These are phyloP conservation scores for Salix viminalis DNA, from an alignment of 345 rosid species.

Conservation along the genomic window DNA sequence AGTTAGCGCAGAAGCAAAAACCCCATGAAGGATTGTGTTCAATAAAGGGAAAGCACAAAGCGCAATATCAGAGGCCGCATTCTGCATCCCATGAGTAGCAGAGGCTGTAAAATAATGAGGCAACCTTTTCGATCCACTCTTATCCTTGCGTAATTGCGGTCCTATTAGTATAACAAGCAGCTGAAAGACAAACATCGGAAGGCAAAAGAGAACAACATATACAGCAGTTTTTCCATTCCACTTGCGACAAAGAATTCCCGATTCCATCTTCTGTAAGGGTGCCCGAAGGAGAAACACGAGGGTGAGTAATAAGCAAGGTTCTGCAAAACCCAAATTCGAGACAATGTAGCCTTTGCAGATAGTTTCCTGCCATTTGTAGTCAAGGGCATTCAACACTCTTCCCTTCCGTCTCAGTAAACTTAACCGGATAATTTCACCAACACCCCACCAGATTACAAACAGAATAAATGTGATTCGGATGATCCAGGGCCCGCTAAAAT, in stretches of 20 bases:
- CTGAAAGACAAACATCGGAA: constrained; percentile 83
- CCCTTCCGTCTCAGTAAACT: constrained; percentile 64
- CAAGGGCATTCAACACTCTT: constrained; percentile 48
- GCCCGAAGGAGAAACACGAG: constrained; percentile 85
- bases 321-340: constrained; percentile 92
- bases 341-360: constrained; percentile 86
- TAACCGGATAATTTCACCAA: constrained; percentile 75
- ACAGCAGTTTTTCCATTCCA: constrained; percentile 79
- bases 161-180: constrained; percentile 62
- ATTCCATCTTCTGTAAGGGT: constrained; percentile 66
- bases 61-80: constrained; percentile 36
- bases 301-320: constrained; percentile 89
- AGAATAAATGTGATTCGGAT: constrained; percentile 56
- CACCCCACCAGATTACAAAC: constrained; percentile 71
- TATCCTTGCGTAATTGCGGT: constrained; percentile 52
- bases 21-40: constrained; percentile 79
- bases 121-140: constrained; percentile 38
- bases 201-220: constrained; percentile 61
- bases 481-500: constrained; percentile 89
- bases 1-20: constrained; percentile 62
- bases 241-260: constrained; percentile 57
- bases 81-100: constrained; percentile 23
- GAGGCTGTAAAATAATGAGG: constrained; percentile 69
- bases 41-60: constrained; percentile 87
- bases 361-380: constrained; percentile 74